These are phyloP conservation scores for Excoecaria agallocha DNA, from an alignment of 345 rosid genomes.

Conservation along the genomic window DNA sequence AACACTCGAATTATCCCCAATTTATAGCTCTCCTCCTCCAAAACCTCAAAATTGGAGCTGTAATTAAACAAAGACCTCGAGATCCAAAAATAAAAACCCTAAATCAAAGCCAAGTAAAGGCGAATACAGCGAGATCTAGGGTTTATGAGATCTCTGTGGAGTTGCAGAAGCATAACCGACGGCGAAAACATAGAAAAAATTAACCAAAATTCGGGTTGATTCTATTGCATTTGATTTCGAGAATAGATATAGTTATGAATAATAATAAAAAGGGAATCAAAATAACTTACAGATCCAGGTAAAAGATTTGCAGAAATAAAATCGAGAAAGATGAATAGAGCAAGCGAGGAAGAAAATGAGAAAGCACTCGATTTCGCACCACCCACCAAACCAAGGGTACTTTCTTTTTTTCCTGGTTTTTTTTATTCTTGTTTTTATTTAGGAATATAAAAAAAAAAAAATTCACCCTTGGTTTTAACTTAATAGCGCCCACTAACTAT, in stretches of 20 bases:
- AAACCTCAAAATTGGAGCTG: constrained; percentile 34
- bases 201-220: constrained; percentile 8
- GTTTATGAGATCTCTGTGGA: constrained; percentile 27
- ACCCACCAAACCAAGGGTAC: constrained; percentile 27
- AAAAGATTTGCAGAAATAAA: constrained; percentile 16
- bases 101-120: constrained; percentile 23
- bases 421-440: neutral
- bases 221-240: constrained; percentile 3
- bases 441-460: neutral
- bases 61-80: constrained; percentile 22
- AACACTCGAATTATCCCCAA: constrained; percentile 18
- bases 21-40: constrained; percentile 1
- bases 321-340: neutral
- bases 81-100: constrained; percentile 42
- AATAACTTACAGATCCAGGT: constrained; percentile 42
- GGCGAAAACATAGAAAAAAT: neutral
- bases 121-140: constrained; percentile 45
- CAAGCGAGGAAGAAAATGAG: neutral
- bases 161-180: constrained; percentile 14
- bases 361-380: constrained; percentile 37
- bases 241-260: neutral
- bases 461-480: too few relatives aligned
- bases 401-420: neutral
- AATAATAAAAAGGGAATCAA: neutral
- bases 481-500: too few relatives aligned